A percentile compares a stretch with the other conserved stretches of the same genome.
Conservation (phyloP, 768 basidiomycete genomes). For the Hygrophorus pudorinus region DNA sequence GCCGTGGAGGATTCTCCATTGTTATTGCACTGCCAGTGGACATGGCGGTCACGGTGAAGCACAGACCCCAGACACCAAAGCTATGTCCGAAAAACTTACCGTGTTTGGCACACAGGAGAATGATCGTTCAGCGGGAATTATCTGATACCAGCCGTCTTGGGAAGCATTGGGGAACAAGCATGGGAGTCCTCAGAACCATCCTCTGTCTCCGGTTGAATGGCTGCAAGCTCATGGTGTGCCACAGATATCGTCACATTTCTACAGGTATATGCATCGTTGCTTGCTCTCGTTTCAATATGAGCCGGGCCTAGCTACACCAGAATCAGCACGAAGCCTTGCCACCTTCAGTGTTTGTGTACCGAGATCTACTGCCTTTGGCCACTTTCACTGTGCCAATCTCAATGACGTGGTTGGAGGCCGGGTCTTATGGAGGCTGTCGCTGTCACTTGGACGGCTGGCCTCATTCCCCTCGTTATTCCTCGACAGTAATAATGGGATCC, state of each 20-base stretch:
- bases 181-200: slow-evolving; percentile 6
- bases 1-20: background rate
- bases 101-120: no score
- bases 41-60: slow-evolving; percentile 4
- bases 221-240: no score
- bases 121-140: background rate
- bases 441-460: slow-evolving; percentile 30
- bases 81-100: background rate
- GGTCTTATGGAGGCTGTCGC: slow-evolving; percentile 40
- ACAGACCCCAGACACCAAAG: slow-evolving; percentile 1
- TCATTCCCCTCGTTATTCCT: slow-evolving; percentile 44
- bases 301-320: slow-evolving; percentile 20
- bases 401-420: slow-evolving; percentile 33
- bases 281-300: slow-evolving; percentile 27
- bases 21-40: no score
- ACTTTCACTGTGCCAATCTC: slow-evolving; percentile 36
- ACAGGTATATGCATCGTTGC: slow-evolving; percentile 31
- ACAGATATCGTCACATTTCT: no score
- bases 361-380: slow-evolving; percentile 48
- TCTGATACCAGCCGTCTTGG: background rate
- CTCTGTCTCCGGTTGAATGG: slow-evolving; percentile 18
- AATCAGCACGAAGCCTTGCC: slow-evolving; percentile 16
- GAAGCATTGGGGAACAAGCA: slow-evolving; percentile 14
- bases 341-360: slow-evolving; percentile 35
- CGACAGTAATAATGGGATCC: slow-evolving; percentile 24